Evolutionary conservation across 805 yeast species (phyloP).

Genomic region (Metschnikowia picachoensis): DNA sequence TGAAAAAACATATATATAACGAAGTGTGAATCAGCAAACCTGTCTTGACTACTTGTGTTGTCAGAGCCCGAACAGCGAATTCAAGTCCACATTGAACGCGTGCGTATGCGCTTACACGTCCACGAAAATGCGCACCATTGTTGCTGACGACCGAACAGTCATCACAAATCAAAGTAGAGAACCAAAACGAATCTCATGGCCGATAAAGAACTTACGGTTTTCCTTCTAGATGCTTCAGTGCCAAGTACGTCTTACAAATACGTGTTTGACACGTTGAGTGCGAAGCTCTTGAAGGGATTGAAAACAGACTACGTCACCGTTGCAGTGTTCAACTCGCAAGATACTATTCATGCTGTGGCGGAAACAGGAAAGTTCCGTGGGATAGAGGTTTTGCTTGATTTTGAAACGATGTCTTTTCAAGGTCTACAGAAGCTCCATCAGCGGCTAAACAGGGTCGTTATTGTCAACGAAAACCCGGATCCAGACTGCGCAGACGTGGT

Average conservation of each 20-base stretch:
- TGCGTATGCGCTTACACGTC: background rate
- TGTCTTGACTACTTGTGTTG: no score
- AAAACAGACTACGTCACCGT: slow-evolving; percentile 39
- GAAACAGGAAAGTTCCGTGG: slow-evolving; percentile 16
- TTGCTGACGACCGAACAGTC: background rate
- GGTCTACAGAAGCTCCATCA: slow-evolving; percentile 14
- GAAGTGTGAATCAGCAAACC: no score
- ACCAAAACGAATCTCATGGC: slow-evolving; percentile 20
- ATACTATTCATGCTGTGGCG: slow-evolving; percentile 15
- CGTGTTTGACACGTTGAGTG: slow-evolving; percentile 42
- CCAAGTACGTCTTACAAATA: slow-evolving; percentile 37
- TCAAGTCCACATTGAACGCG: no score
- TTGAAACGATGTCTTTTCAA: slow-evolving; percentile 20
- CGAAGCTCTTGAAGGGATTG: slow-evolving; percentile 39
- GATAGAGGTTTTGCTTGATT: slow-evolving; percentile 16
- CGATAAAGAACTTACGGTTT: slow-evolving; percentile 41
- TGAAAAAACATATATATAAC: no score
- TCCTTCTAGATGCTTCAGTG: slow-evolving; percentile 48
- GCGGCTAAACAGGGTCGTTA: slow-evolving; percentile 9
- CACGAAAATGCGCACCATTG: background rate
- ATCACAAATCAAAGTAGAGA: background rate
- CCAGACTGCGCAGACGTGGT: slow-evolving; percentile 19
- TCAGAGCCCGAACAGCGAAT: no score
- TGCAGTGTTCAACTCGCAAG: slow-evolving; percentile 24
- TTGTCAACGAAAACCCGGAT: slow-evolving; percentile 2